Base-by-base conservation (phyloP, 805 yeast genomes). In the Saccharomycopsis guyanensis region DNA sequence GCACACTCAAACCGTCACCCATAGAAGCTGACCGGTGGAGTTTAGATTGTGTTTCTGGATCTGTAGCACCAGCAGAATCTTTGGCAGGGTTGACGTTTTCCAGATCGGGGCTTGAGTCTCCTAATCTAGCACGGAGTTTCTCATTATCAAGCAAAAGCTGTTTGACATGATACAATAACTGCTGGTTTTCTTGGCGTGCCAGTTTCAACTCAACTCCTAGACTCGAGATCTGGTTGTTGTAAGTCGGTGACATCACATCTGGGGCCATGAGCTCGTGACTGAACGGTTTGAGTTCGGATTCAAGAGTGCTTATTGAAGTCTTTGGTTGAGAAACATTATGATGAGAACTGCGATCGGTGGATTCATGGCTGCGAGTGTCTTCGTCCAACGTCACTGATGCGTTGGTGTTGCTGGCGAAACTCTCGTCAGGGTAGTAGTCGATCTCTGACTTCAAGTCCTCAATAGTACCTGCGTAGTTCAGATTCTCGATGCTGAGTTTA, bases 91-190 rank as follows among this genome's bases (percentile, higher is more conserved):
- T 16, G n/a, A n/a, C n/a, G 8, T 16, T 19, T 13, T 19, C 18
- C 38, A 6, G 5, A 13, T 34, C 20, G 13, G 6, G 13, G 6
- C 15, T 16, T 13, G 8, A 6, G 12, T 13, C 12, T 7, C 15
- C 18, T 19, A 34, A 13, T 19, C 15, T 40, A 29, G 13, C n/a
- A 8, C 40, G 40, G 13, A 49, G 35, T 22, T 45, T 20, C n/a
- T 49, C 47, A 38, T 42, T 46, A 36, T 49, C 52, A 25, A 29
- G 32, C 2, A 50, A 27, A 19, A 51, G 33, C 34, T 47, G 51
- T 20, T 47, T 45, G 25, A 51, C 40, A 22, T 43, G 48, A 15
- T 42, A 42, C 20, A 44, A 39, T 16, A 51, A 36, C 33, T 45
- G 46, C 20, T 38, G 42, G 15, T 48, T 51, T 24, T 48, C 52